These are phyloP conservation scores for Hypoxylon perforatum DNA, from an alignment of 495 filamentous ascomycete species.

Conservation along the genomic window DNA sequence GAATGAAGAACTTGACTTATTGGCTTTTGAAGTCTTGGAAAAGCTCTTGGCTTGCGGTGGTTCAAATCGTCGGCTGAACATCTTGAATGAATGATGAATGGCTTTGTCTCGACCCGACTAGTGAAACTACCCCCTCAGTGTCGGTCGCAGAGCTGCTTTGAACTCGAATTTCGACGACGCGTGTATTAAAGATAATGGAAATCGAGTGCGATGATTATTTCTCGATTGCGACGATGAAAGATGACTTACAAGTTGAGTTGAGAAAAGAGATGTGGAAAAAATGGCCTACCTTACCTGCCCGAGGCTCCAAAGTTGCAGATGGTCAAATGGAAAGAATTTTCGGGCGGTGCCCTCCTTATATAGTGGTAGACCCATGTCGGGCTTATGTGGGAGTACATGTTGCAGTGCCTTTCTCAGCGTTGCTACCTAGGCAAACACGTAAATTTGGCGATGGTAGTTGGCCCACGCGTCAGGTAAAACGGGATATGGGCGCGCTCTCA, in stretches of 20 bases:
- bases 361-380: constrained; percentile 46
- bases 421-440: constrained; percentile 47
- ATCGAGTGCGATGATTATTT: constrained; percentile 3
- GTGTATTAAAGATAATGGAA: neutral
- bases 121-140: constrained; percentile 19
- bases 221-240: constrained; percentile 12
- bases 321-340: constrained; percentile 23
- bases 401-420: constrained; percentile 9
- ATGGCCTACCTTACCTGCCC: constrained; percentile 39
- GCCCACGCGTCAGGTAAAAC: constrained; percentile 44
- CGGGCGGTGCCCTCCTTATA: constrained; percentile 44
- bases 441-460: constrained; percentile 46
- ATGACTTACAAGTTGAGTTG: constrained; percentile 18
- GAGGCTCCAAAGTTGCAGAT: constrained; percentile 29
- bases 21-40: constrained; percentile 52
- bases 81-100: constrained; percentile 40
- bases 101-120: constrained; percentile 20
- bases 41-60: constrained; percentile 54
- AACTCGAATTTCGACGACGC: neutral
- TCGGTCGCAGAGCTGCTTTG: constrained; percentile 1
- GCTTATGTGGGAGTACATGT: constrained; percentile 27
- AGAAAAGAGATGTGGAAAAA: constrained; percentile 21
- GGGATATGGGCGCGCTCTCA: constrained; percentile 46
- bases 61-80: constrained; percentile 58
- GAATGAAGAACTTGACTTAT: constrained; percentile 59